Conservation (phyloP, 306 rosid genomes). For the Fagus sylvatica region DNA sequence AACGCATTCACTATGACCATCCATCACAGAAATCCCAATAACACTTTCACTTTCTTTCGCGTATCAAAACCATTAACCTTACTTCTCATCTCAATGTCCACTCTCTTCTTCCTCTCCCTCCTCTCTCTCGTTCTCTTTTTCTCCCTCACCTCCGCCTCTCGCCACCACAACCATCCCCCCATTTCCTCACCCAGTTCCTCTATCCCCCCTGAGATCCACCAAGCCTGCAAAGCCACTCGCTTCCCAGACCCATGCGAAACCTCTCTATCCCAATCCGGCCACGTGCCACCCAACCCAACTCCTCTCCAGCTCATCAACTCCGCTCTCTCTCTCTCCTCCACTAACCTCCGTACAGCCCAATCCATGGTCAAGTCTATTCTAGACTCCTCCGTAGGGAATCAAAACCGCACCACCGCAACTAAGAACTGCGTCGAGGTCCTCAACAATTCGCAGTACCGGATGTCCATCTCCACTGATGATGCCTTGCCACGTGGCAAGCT, state of each 20-base stretch:
- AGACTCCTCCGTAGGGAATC: conserved; percentile 34
- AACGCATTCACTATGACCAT: conserved; percentile 1
- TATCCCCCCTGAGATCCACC: too few species aligned
- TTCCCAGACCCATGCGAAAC: conserved; percentile 56
- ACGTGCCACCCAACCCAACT: conserved; percentile 37
- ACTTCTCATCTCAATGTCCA: conserved; percentile 60
- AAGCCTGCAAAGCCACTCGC: conserved; percentile 77
- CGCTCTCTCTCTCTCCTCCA: conserved; percentile 44
- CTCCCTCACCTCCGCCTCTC: conserved; percentile 47
- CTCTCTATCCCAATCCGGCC: conserved; percentile 33
- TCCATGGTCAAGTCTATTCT: conserved; percentile 53
- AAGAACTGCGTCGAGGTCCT: conserved; percentile 57
- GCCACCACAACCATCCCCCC: conserved; percentile 7
- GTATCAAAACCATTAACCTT: conserved; percentile 32
- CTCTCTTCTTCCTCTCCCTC: conserved; percentile 38
- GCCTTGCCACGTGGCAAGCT: conserved; percentile 40
- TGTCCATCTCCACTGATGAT: conserved; percentile 39
- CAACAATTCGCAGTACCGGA: conserved; percentile 49
- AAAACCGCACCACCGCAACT: conserved; percentile 66
- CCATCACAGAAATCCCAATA: conserved; percentile 23
- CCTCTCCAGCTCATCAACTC: conserved; percentile 47
- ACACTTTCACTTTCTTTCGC: neutral
- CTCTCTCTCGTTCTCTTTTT: conserved; percentile 45
- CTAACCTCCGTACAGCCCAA: conserved; percentile 52
- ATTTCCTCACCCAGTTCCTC: neutral